These are phyloP conservation scores for Bipolaris gigantea DNA, from an alignment of 2,329 filamentous ascomycete species.

Conservation along the genomic window DNA sequence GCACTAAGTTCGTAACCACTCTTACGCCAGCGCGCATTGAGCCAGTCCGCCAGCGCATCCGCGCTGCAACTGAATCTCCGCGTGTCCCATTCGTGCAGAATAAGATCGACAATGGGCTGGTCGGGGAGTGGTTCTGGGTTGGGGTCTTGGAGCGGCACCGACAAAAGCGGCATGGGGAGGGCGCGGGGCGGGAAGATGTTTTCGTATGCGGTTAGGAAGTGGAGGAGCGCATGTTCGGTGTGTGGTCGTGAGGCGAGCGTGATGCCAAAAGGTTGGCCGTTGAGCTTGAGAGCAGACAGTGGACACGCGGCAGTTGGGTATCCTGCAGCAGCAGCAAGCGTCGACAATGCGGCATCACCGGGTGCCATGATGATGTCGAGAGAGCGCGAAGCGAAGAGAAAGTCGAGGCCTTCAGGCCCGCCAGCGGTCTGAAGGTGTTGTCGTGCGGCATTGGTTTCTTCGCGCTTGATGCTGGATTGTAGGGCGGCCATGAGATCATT, in stretches of 20 bases:
- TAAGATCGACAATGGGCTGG: conserved; percentile 38
- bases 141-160: conserved; percentile 33
- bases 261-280: conserved; percentile 43
- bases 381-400: conserved; percentile 31
- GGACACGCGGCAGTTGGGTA: conserved; percentile 43
- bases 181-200: conserved; percentile 40
- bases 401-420: conserved; percentile 39
- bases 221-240: conserved; percentile 38
- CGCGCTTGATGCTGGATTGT: conserved; percentile 26
- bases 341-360: conserved; percentile 41
- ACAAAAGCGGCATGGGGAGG: conserved; percentile 33
- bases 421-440: conserved; percentile 34
- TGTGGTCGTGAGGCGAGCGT: conserved; percentile 37
- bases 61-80: conserved; percentile 34
- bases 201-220: conserved; percentile 44
- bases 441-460: conserved; percentile 31
- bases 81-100: conserved; percentile 42
- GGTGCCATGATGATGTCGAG: conserved; percentile 41
- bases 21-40: conserved; percentile 41
- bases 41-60: conserved; percentile 41
- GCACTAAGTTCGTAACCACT: conserved; percentile 40
- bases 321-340: conserved; percentile 40
- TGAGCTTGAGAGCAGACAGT: conserved; percentile 38
- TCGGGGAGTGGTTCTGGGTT: conserved; percentile 35
- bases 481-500: conserved; percentile 42